Percentiles rank a stretch among this genome's conserved stretches.
Conservation (phyloP, 257 asterid species). For the Plantago elongata region DNA sequence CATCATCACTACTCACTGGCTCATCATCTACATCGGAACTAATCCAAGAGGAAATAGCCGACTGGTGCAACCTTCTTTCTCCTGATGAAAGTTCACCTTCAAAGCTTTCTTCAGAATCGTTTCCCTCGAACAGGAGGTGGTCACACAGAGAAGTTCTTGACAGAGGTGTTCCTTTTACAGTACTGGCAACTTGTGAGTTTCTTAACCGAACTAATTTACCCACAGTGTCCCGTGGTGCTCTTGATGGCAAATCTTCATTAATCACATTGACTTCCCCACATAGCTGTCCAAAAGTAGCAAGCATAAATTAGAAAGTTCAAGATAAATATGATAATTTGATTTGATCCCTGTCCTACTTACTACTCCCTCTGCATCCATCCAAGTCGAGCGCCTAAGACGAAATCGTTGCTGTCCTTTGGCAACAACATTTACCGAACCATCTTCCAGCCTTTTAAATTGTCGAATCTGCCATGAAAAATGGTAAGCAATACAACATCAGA, state of each 20-base stretch:
- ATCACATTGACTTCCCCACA: constrained; percentile 82
- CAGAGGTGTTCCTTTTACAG: constrained; percentile 21
- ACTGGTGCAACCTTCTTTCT: constrained; percentile 74
- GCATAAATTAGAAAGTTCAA: constrained; percentile 11
- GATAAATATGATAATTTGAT: constrained; percentile 10
- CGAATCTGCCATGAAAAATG: constrained; percentile 55
- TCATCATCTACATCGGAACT: constrained; percentile 44
- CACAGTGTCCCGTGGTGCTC: constrained; percentile 83
- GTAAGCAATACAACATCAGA: constrained; percentile 8
- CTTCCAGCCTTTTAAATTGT: constrained; percentile 81
- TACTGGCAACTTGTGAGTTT: constrained; percentile 30
- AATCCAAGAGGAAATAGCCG: constrained; percentile 50
- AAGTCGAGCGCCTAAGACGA: constrained; percentile 64
- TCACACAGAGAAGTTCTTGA: constrained; percentile 21
- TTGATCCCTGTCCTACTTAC: constrained; percentile 43
- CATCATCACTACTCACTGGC: constrained; percentile 66
- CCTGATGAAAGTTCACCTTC: constrained; percentile 72
- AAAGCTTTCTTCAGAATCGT: constrained; percentile 81
- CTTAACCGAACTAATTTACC: constrained; percentile 62
- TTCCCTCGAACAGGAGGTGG: constrained; percentile 42
- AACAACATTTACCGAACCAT: constrained; percentile 87
- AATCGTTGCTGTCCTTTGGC: constrained; percentile 95
- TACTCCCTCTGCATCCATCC: constrained; percentile 77
- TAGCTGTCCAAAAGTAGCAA: constrained; percentile 40
- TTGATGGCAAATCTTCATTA: constrained; percentile 77